phyloP scores from a whole-genome alignment of 108 stramenopile genomes.

The Skeletonema potamos region DNA sequence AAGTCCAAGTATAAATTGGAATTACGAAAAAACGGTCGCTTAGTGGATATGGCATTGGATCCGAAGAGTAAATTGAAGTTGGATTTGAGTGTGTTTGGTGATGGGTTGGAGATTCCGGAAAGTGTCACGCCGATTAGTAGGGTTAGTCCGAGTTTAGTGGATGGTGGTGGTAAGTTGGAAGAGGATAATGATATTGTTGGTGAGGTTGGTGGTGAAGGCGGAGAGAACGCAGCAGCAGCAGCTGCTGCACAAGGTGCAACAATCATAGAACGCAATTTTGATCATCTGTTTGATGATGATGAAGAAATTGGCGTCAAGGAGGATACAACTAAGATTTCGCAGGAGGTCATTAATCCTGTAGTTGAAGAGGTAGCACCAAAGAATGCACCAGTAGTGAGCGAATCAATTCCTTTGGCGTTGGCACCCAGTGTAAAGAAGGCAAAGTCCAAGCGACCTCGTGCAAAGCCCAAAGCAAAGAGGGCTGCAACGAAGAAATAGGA shows the following conservation, averaged over 20 bases:
- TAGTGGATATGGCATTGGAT: slow-evolving; percentile 80
- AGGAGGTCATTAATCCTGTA: neutral
- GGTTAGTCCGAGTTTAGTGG: neutral
- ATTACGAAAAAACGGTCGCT: slow-evolving; percentile 53
- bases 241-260: neutral
- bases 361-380: neutral
- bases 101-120: slow-evolving; percentile 27
- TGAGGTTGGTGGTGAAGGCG: neutral
- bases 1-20: slow-evolving; percentile 78
- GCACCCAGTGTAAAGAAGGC: neutral
- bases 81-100: slow-evolving; percentile 26
- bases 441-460: neutral
- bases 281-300: slow-evolving; percentile 10
- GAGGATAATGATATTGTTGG: neutral
- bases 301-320: neutral
- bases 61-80: slow-evolving; percentile 44
- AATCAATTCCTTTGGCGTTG: neutral
- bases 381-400: neutral
- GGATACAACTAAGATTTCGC: neutral
- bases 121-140: slow-evolving; percentile 4
- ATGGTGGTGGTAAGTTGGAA: neutral
- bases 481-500: neutral
- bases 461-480: neutral
- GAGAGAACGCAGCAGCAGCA: too few species aligned
- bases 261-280: slow-evolving; percentile 3